Conservation (phyloP, 192 early-diverging fungal genomes). For the Podila epigama region DNA sequence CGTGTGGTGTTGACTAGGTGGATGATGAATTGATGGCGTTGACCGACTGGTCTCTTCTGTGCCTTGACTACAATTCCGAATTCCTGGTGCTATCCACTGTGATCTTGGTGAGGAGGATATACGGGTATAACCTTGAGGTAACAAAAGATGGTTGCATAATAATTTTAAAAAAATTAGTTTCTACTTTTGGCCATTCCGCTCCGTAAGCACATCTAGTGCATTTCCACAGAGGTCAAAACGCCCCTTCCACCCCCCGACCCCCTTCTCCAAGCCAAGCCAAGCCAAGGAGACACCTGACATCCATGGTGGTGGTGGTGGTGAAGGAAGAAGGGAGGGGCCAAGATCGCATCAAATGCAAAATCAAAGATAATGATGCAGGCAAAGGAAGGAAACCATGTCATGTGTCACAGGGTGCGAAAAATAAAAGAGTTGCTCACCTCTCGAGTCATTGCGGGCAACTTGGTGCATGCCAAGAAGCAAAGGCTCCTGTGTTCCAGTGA, state of each 20-base stretch:
- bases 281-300: no score
- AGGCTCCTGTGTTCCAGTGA: background rate
- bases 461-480: background rate
- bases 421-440: background rate
- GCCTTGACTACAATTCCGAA: slow-evolving; percentile 19
- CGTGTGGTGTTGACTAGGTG: background rate
- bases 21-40: background rate
- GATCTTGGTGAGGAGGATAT: background rate
- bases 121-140: background rate
- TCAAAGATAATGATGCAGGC: no score
- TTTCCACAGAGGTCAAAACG: slow-evolving; percentile 2
- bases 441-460: background rate
- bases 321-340: no score
- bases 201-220: background rate
- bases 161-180: background rate
- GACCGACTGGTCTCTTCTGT: slow-evolving; percentile 18
- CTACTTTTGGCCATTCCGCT: background rate
- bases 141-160: background rate
- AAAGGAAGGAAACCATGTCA: no score
- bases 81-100: slow-evolving; percentile 4
- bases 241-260: no score
- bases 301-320: no score
- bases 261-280: no score
- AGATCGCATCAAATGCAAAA: no score
- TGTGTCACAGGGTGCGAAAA: no score